These are phyloP conservation scores for Hanseniaspora thailandica DNA, from an alignment of 805 yeast species.

Conservation along the genomic window DNA sequence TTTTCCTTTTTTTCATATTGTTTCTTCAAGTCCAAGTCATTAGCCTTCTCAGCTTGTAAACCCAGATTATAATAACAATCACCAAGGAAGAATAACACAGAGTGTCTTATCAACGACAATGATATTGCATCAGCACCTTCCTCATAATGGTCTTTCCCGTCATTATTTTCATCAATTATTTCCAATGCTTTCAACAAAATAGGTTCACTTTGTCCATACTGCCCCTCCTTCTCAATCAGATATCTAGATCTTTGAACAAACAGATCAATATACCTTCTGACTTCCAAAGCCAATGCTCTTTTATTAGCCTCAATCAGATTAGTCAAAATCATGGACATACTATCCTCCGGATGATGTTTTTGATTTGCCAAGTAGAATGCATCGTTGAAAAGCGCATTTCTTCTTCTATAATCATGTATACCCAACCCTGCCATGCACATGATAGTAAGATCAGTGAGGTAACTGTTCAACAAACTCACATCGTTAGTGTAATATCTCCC, in stretches of 20 bases:
- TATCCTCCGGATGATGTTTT: constrained; percentile 28
- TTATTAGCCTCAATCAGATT: constrained; percentile 50
- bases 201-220: constrained; percentile 41
- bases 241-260: constrained; percentile 57
- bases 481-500: constrained; percentile 37
- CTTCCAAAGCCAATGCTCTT: constrained; percentile 37
- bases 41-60: neutral
- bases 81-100: constrained; percentile 8
- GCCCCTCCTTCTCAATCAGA: constrained; percentile 41
- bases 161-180: constrained; percentile 15
- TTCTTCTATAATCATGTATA: constrained; percentile 8
- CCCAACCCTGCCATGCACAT: constrained; percentile 14
- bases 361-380: constrained; percentile 22
- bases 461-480: constrained; percentile 43
- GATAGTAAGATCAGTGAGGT: constrained; percentile 40
- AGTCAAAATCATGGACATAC: constrained; percentile 57
- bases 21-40: constrained; percentile 19
- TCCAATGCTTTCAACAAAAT: constrained; percentile 32
- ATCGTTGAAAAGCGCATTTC: constrained; percentile 15
- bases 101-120: neutral
- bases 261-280: constrained; percentile 37
- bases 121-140: constrained; percentile 16
- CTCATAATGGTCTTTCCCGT: constrained; percentile 22
- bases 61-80: constrained; percentile 13
- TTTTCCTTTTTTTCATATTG: constrained; percentile 16